Evolutionary conservation across 176 grass and related monocot species (phyloP).

Genomic region (Tillandsia fasciculata): DNA sequence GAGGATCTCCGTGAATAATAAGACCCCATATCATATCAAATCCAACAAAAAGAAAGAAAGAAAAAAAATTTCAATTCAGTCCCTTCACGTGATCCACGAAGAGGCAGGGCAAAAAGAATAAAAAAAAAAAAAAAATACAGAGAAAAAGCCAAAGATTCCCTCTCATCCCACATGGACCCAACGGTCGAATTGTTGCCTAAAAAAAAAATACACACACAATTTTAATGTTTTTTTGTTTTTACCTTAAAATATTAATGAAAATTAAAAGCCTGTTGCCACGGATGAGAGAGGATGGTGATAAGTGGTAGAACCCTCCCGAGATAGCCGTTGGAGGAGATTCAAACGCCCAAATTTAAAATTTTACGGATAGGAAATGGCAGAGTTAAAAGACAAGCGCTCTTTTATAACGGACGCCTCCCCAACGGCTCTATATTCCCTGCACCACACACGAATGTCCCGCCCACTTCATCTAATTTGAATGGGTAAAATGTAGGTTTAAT

Average conservation of each 20-base stretch:
- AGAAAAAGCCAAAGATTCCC: too few relatives aligned
- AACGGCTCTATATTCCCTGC: conserved; percentile 47
- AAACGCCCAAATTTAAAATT: conserved; percentile 29
- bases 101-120: too few relatives aligned
- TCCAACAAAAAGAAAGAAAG: too few relatives aligned
- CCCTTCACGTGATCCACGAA: too few relatives aligned
- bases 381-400: conserved; percentile 4
- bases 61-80: too few relatives aligned
- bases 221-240: not conserved
- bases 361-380: not conserved
- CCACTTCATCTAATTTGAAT: not conserved
- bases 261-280: not conserved
- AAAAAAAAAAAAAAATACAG: too few relatives aligned
- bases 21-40: too few relatives aligned
- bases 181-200: not conserved
- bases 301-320: too few relatives aligned
- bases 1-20: too few relatives aligned
- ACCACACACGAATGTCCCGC: not conserved
- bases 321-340: conserved; percentile 13
- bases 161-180: not conserved
- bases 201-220: not conserved
- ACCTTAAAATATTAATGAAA: too few relatives aligned
- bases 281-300: not conserved
- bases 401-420: conserved; percentile 10
- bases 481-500: too few relatives aligned